Conservation (phyloP, 1,139 yeast genomes). For the Pichia inconspicua region DNA sequence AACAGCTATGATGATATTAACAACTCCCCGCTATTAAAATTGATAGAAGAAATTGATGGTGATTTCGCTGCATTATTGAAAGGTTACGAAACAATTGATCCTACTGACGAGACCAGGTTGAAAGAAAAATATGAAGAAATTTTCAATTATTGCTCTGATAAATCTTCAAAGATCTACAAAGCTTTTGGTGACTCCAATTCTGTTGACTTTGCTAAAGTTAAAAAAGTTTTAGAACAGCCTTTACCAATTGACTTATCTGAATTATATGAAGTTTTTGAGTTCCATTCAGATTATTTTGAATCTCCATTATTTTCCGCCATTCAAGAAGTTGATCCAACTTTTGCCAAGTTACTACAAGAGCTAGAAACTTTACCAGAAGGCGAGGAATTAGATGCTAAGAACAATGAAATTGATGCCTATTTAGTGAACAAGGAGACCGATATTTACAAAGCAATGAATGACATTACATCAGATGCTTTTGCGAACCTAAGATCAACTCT, state of each 20-base stretch:
- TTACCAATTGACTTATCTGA: constrained; percentile 24
- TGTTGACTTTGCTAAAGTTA: constrained; percentile 12
- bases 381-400: constrained; percentile 17
- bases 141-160: constrained; percentile 14
- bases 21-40: constrained; percentile 16
- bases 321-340: constrained; percentile 20
- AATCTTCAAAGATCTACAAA: constrained; percentile 16
- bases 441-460: constrained; percentile 20
- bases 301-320: constrained; percentile 16
- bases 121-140: constrained; percentile 15
- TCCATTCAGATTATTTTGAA: constrained; percentile 18
- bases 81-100: constrained; percentile 17
- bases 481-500: constrained; percentile 13
- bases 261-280: constrained; percentile 22
- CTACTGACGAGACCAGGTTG: constrained; percentile 14
- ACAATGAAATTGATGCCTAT: constrained; percentile 19
- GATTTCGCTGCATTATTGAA: constrained; percentile 14
- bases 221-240: constrained; percentile 18
- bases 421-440: constrained; percentile 17
- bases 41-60: constrained; percentile 16
- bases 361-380: constrained; percentile 23
- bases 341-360: constrained; percentile 18
- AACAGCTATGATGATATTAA: constrained; percentile 17
- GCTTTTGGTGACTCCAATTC: constrained; percentile 18
- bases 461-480: constrained; percentile 16